Evolutionary conservation across 2,329 filamentous ascomycete genomes (phyloP), one percentile per base, ranked within the genome.

Genomic region (Penicillium digitatum): DNA sequence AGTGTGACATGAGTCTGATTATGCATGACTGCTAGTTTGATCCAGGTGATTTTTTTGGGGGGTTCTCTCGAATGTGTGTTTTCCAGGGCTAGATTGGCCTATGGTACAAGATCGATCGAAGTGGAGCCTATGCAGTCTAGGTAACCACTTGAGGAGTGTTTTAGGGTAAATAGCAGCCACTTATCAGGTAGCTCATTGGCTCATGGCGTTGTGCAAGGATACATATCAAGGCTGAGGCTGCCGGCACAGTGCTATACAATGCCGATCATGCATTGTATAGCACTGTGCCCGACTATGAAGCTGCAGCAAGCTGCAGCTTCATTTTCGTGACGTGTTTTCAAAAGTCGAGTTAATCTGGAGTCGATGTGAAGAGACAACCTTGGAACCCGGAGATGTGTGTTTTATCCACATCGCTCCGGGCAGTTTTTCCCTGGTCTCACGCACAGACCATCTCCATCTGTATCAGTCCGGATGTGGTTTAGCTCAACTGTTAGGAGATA

Each of bases 401-500:
- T 39, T 40, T 24, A 40, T 20, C 38, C 38, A 40, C 38, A 24
- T 40, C 20, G 20, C 32, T 34, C 32, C 32, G 32, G 32, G 5
- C 20, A 14, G 20, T 24, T 44, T 11, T 9, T 24, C 24, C 24
- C 24, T 20, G 24, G 44, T 26, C 14, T 3, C 12, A 1, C n/a
- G 51, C 51, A 54, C 52, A 20, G 52, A 29, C 52, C 45, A 32
- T 11, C 16, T 8, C 22, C 7, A 29, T 51, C 46, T 37, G 48
- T 48, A 53, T 35, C 44, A 40, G 35, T 54, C 51, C 51, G 45
- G 45, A 43, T 54, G 3, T 16, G 44, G 51, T 42, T 53, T 54
- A 54, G 51, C 48, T 42, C 22, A 3, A 8, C 16, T 18, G n/a
- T 12, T 18, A 29, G 10, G n/a, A 54, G 51, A 54, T 54, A 54